Evolutionary conservation across 2,329 filamentous ascomycete genomes (phyloP).

Genomic region (Chrysoporthe austroafricana): DNA sequence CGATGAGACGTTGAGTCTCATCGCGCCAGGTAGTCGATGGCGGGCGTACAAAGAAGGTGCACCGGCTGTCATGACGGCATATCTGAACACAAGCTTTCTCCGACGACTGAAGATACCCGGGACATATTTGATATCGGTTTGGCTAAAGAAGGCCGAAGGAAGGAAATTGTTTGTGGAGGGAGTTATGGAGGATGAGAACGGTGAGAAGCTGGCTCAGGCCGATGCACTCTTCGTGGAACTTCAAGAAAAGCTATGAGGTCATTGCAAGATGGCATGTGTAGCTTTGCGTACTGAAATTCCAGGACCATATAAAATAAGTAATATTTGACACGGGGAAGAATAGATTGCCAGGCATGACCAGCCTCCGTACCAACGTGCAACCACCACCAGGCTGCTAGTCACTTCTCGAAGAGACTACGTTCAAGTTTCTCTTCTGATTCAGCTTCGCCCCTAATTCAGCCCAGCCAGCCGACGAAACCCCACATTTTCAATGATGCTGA

Average conservation of each 20-base stretch:
- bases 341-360: neutral
- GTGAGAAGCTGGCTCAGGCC: slow-evolving; percentile 51
- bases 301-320: too few species aligned
- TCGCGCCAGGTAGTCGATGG: slow-evolving; percentile 48
- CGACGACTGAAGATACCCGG: slow-evolving; percentile 55
- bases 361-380: neutral
- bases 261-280: neutral
- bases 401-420: neutral
- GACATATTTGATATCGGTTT: slow-evolving; percentile 50
- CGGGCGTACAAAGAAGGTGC: slow-evolving; percentile 27
- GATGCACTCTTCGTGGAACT: slow-evolving; percentile 55
- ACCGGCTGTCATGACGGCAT: slow-evolving; percentile 50
- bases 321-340: neutral
- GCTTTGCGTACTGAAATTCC: neutral
- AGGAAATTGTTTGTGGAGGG: slow-evolving; percentile 57
- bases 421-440: neutral
- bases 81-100: slow-evolving; percentile 59
- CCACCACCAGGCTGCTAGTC: neutral
- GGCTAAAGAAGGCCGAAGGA: slow-evolving; percentile 50
- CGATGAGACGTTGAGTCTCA: slow-evolving; percentile 59
- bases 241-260: slow-evolving; percentile 31
- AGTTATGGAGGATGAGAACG: slow-evolving; percentile 52
- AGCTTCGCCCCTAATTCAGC: slow-evolving; percentile 26
- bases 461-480: slow-evolving; percentile 42
- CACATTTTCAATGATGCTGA: slow-evolving; percentile 42